Conservation (phyloP, 2,329 filamentous ascomycete genomes). For the Sphaceloma murrayae region DNA sequence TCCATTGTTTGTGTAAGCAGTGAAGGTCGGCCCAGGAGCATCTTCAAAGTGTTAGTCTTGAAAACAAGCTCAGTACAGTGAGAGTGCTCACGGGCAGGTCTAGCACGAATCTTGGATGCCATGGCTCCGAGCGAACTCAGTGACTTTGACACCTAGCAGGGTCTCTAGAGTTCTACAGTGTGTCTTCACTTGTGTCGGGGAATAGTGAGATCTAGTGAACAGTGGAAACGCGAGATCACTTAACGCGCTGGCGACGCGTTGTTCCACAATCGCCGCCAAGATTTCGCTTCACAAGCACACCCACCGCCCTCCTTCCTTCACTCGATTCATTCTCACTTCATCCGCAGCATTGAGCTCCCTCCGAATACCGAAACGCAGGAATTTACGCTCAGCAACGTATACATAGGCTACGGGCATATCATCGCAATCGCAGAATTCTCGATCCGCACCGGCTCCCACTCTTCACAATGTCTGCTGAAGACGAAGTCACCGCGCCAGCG, state of each 20-base stretch:
- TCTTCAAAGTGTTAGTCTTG: conserved; percentile 39
- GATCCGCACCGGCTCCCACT: not conserved
- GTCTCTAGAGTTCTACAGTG: no score
- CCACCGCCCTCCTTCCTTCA: not conserved
- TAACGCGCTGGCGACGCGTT: conserved; percentile 11
- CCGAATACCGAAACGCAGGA: not conserved
- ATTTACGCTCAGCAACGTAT: not conserved
- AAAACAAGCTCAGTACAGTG: conserved; percentile 7
- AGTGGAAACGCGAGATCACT: conserved; percentile 1
- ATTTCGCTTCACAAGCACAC: not conserved
- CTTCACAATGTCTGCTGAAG: conserved; percentile 14
- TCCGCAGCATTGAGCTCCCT: no score
- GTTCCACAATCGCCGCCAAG: not conserved
- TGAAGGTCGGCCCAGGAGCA: conserved; percentile 75
- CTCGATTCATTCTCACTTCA: not conserved
- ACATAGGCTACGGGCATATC: no score
- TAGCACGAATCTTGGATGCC: conserved; percentile 46
- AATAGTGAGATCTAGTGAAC: not conserved
- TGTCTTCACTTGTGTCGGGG: not conserved
- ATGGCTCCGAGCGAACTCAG: no score
- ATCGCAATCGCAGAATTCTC: no score
- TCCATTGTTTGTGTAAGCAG: conserved; percentile 84
- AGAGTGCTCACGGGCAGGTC: conserved; percentile 47
- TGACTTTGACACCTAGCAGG: no score
- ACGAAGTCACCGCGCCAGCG: conserved; percentile 13